Evolutionary conservation across 768 basidiomycete species (phyloP).

Genomic region (Suillus decipiens): DNA sequence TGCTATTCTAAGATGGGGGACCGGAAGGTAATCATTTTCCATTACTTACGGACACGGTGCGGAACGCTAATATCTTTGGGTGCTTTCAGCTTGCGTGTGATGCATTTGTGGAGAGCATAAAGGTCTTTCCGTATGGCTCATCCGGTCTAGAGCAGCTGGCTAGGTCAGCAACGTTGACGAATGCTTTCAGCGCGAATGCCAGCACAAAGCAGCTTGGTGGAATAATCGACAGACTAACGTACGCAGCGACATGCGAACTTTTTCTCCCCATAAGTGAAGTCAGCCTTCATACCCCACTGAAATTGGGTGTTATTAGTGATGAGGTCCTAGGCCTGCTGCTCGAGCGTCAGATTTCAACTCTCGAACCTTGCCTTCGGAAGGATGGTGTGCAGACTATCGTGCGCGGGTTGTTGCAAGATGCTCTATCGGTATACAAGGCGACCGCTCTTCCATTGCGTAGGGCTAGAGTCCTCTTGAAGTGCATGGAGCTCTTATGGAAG

Average conservation of each 20-base stretch:
- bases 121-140: conserved; percentile 50
- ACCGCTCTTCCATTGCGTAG: conserved; percentile 56
- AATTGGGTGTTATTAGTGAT: background rate
- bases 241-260: conserved; percentile 67
- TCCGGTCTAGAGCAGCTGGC: conserved; percentile 4
- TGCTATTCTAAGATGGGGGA: conserved; percentile 81
- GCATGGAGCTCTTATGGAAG: conserved; percentile 48
- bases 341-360: conserved; percentile 58
- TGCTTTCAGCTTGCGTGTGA: conserved; percentile 56
- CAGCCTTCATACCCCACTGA: background rate
- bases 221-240: conserved; percentile 67
- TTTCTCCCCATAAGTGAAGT: conserved; percentile 51
- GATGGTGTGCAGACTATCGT: conserved; percentile 48
- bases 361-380: conserved; percentile 61
- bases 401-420: conserved; percentile 46
- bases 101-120: conserved; percentile 53
- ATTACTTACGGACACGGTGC: conserved; percentile 12
- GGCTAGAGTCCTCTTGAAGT: conserved; percentile 55
- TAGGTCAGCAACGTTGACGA: conserved; percentile 8
- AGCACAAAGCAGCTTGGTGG: conserved; percentile 56
- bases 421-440: conserved; percentile 49
- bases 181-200: conserved; percentile 40
- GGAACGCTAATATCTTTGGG: background rate
- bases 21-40: conserved; percentile 52
- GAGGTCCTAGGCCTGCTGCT: conserved; percentile 54